A percentile compares a stretch with the other conserved stretches of the same genome.
Evolutionary conservation across 2,329 filamentous ascomycete genomes (phyloP).

Genomic region (Aspergillus tamarii): DNA sequence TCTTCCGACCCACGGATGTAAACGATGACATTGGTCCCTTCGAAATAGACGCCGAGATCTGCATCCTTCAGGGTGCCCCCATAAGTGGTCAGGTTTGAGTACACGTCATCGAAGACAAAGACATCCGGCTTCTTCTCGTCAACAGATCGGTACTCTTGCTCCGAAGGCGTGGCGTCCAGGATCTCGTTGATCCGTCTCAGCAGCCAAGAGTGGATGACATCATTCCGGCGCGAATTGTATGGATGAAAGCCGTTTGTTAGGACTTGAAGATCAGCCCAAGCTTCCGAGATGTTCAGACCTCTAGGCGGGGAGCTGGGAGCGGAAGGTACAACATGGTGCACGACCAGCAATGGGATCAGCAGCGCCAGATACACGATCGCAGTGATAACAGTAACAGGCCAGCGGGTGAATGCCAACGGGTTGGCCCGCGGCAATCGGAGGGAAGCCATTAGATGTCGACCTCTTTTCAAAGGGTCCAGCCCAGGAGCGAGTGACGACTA

Average conservation of each 20-base stretch:
- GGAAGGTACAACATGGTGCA: slow-evolving; percentile 75
- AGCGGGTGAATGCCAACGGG: slow-evolving; percentile 73
- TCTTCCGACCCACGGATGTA: slow-evolving; percentile 85
- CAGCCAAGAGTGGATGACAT: slow-evolving; percentile 76
- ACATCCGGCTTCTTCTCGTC: slow-evolving; percentile 35
- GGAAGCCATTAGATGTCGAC: slow-evolving; percentile 36
- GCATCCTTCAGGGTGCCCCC: slow-evolving; percentile 44
- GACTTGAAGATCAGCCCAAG: slow-evolving; percentile 79
- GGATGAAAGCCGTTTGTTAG: slow-evolving; percentile 80
- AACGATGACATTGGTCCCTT: slow-evolving; percentile 88
- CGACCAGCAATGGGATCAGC: slow-evolving; percentile 69
- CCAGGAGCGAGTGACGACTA: background rate
- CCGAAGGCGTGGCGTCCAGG: slow-evolving; percentile 60
- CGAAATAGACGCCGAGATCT: slow-evolving; percentile 72
- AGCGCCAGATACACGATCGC: slow-evolving; percentile 77
- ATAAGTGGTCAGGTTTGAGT: slow-evolving; percentile 76
- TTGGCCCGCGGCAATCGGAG: slow-evolving; percentile 38
- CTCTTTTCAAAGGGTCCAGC: slow-evolving; percentile 7
- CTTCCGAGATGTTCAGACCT: slow-evolving; percentile 80
- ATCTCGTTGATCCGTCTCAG: slow-evolving; percentile 72
- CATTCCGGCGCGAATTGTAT: slow-evolving; percentile 84
- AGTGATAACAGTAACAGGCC: slow-evolving; percentile 80
- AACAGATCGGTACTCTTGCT: slow-evolving; percentile 19
- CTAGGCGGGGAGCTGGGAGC: slow-evolving; percentile 60
- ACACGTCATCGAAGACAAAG: slow-evolving; percentile 76